Conservation (phyloP, 441 rosid genomes). For the Erodium moschatum region DNA sequence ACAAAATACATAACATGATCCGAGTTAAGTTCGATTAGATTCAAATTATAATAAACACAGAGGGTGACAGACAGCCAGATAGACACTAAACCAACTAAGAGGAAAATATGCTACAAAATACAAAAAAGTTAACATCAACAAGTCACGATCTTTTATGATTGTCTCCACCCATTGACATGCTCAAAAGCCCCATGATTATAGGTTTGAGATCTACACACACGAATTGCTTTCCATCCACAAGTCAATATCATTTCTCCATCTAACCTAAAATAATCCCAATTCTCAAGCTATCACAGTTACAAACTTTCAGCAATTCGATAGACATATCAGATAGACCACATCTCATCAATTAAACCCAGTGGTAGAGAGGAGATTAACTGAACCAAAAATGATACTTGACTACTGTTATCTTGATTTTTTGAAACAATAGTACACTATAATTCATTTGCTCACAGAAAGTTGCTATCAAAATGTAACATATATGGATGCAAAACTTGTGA, state of each 20-base stretch:
- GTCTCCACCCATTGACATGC: background rate
- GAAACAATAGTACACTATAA: background rate
- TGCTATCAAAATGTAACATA: background rate
- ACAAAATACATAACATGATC: no score
- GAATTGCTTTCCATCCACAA: background rate
- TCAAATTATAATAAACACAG: no score
- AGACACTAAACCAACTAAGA: no score
- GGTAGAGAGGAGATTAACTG: no score
- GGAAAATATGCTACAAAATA: no score
- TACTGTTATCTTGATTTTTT: background rate
- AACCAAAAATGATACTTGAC: background rate
- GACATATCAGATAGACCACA: no score
- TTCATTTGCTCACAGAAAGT: background rate
- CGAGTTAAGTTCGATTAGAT: no score
- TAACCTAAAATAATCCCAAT: background rate
- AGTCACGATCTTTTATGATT: no score
- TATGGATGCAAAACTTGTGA: background rate
- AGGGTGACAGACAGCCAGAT: no score
- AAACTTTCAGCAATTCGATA: background rate
- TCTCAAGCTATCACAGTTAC: background rate
- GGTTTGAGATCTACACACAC: background rate
- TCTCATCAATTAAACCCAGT: no score
- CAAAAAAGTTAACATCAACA: no score
- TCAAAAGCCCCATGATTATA: background rate
- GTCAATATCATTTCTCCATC: background rate